Evolutionary conservation across 1,284 basidiomycete genomes (phyloP).

Genomic region (Ceratobasidium papillatum): DNA sequence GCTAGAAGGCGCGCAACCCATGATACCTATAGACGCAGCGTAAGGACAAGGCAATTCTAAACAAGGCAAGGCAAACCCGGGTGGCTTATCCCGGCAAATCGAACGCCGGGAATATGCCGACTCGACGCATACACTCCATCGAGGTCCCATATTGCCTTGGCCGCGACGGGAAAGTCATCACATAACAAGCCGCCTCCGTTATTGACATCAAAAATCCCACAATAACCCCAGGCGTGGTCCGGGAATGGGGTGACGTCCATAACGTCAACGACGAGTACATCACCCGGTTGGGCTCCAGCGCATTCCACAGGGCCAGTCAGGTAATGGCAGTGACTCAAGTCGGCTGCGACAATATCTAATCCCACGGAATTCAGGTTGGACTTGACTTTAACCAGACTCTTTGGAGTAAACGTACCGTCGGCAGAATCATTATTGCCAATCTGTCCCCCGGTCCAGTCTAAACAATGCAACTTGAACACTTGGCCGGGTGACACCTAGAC

Average conservation of each 20-base stretch:
- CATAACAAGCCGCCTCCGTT: conserved; percentile 82
- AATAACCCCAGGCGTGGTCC: conserved; percentile 84
- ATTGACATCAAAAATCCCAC: conserved; percentile 76
- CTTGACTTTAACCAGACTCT: background rate
- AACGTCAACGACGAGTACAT: conserved; percentile 79
- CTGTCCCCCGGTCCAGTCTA: conserved; percentile 82
- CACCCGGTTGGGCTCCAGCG: conserved; percentile 79
- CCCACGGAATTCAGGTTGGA: conserved; percentile 60
- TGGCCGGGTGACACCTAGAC: conserved; percentile 66
- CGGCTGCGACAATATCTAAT: conserved; percentile 67
- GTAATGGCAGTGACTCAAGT: conserved; percentile 74
- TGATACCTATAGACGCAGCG: conserved; percentile 5
- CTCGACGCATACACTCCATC: conserved; percentile 74
- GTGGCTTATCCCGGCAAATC: conserved; percentile 80
- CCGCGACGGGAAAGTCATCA: conserved; percentile 47
- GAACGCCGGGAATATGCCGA: conserved; percentile 79
- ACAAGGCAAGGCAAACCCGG: conserved; percentile 65
- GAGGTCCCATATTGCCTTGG: conserved; percentile 83
- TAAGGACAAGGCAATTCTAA: background rate
- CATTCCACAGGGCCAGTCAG: conserved; percentile 78
- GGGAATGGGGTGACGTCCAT: conserved; percentile 78
- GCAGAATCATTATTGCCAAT: conserved; percentile 72
- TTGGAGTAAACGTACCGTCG: background rate
- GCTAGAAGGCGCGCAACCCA: conserved; percentile 64
- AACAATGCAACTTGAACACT: conserved; percentile 79